Conservation (phyloP, 306 rosid genomes). For the Pyrus pyrifolia region DNA sequence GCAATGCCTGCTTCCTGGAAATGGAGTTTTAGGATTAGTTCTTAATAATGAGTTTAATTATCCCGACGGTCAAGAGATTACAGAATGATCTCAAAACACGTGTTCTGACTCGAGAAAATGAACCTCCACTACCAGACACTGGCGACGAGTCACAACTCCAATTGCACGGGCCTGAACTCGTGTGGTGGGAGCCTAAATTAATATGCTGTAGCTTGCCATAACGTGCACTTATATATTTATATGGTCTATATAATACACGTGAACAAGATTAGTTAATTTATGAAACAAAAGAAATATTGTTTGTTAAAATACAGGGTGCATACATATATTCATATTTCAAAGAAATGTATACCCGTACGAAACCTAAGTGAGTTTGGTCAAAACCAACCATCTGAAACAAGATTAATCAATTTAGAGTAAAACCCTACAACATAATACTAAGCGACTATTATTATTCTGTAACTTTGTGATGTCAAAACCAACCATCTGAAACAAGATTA, state of each 20-base stretch:
- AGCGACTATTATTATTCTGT: no score
- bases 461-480: no score
- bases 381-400: constrained; percentile 11
- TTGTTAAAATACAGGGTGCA: not conserved
- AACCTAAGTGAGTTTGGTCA: constrained; percentile 13
- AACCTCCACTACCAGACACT: not conserved
- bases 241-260: not conserved
- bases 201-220: no score
- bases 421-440: no score
- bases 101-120: constrained; percentile 4
- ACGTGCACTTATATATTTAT: no score
- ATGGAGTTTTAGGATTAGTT: not conserved
- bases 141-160: not conserved
- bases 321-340: not conserved
- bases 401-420: not conserved
- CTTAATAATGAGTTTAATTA: no score
- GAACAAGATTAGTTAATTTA: not conserved
- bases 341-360: constrained; percentile 22
- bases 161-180: not conserved
- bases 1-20: not conserved
- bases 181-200: not conserved
- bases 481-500: no score
- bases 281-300: not conserved
- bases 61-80: not conserved
- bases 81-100: not conserved